Evolutionary conservation across 202 grass and related monocot genomes (phyloP), one percentile per base, ranked within the genome.

Genomic region (Dendrocalamus latiflorus): DNA sequence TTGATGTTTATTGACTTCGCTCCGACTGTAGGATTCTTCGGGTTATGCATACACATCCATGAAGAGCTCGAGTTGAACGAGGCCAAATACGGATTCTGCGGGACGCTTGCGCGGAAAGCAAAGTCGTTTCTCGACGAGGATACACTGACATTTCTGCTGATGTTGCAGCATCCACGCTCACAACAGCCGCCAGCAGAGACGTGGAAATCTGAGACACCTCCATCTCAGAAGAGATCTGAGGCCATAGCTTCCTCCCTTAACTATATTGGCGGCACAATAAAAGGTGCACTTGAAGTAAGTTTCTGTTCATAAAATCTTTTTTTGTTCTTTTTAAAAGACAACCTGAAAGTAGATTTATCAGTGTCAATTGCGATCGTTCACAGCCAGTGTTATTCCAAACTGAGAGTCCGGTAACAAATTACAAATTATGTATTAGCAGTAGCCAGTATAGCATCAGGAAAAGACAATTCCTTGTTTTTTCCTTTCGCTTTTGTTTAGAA

Each of bases 201-300:
- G 0, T 78, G 15, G 63, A 98, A 98, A 69, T 83, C 78, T 14
- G 93, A 92, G 82, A 91, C 91, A 89, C 81, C 93, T 77, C 80
- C 91, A 81, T 80, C 76, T 76, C 94, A 95, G 59, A 99, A 95
- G 87, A 91, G 84, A 82, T 89, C 92, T 69, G 94, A 94, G 81
- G 72, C 90, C 85, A 88, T 97, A 73, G 80, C 90, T 69, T 97
- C 94, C 41, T 99, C 96, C 47, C 87, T 99, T 71, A 95, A 91
- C 43, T 89, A 90, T 74, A 99, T 99, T 82, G 93, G 96, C 47
- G 93, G 89, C 41, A 98, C 93, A 79, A 93, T 98, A 86, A 98
- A 93, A 84, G 95, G 82, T 76, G 89, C 81, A 65, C 81, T 95
- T 63, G 96, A 95, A 88, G 96, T n/a, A n/a, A n/a, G n/a, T n/a